Evolutionary conservation across 169 alveolate genomes (phyloP).

Genomic region (Eimeria necatrix): DNA sequence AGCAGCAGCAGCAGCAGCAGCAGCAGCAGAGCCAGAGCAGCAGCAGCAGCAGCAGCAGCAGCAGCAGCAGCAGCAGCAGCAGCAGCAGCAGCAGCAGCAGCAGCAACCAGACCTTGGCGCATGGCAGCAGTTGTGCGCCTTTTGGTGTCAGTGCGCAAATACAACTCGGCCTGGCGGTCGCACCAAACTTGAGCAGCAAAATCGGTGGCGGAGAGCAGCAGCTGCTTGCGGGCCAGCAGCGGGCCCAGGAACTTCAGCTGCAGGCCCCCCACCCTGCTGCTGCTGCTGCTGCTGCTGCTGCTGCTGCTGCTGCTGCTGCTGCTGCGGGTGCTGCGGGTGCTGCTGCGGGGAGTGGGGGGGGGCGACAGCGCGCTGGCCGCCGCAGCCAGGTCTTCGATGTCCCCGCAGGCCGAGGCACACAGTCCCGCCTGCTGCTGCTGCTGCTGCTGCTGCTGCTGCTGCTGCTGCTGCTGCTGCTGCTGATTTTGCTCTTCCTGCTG

Average conservation of each 20-base stretch:
- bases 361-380: neutral
- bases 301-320: neutral
- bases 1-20: constrained; percentile 38
- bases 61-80: constrained; percentile 51
- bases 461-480: constrained; percentile 35
- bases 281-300: constrained; percentile 10
- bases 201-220: constrained; percentile 11
- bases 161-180: neutral
- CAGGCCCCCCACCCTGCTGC: neutral
- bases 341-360: neutral
- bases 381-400: neutral
- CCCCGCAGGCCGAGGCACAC: neutral
- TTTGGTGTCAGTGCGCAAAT: neutral
- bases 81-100: neutral
- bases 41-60: constrained; percentile 23
- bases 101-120: neutral
- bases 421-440: constrained; percentile 31
- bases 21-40: neutral
- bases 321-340: neutral
- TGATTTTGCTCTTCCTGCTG: neutral
- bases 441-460: constrained; percentile 50
- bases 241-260: neutral
- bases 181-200: constrained; percentile 35
- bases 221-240: neutral
- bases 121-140: neutral